These are phyloP conservation scores for Melanogaster broomeanus DNA, from an alignment of 768 basidiomycete genomes.

Conservation along the genomic window DNA sequence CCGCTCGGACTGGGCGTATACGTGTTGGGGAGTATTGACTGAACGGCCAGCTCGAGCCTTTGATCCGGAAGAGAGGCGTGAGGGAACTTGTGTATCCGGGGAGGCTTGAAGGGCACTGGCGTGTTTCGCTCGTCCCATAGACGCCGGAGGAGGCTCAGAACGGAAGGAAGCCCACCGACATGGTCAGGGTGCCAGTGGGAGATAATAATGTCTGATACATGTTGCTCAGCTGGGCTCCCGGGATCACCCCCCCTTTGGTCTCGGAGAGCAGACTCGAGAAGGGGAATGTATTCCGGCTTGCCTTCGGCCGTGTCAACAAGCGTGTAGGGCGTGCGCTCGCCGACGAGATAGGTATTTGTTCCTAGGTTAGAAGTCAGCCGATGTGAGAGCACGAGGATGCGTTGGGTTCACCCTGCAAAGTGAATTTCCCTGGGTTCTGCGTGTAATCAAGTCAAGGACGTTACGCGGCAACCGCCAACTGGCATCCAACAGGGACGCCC, in stretches of 20 bases:
- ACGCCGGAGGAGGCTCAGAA: slow-evolving; percentile 63
- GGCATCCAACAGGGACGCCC: background rate
- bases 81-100: slow-evolving; percentile 76
- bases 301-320: slow-evolving; percentile 88
- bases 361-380: slow-evolving; percentile 42
- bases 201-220: slow-evolving; percentile 86
- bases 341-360: slow-evolving; percentile 89
- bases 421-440: slow-evolving; percentile 88
- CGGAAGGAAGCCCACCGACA: slow-evolving; percentile 68
- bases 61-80: slow-evolving; percentile 33
- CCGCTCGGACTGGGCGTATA: slow-evolving; percentile 49
- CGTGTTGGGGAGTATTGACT: slow-evolving; percentile 40
- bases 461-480: too few species aligned
- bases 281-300: slow-evolving; percentile 60
- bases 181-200: slow-evolving; percentile 94
- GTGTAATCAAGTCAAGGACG: background rate
- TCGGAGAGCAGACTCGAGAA: slow-evolving; percentile 63
- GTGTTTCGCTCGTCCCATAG: slow-evolving; percentile 60
- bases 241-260: slow-evolving; percentile 30
- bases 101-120: slow-evolving; percentile 54
- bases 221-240: slow-evolving; percentile 15
- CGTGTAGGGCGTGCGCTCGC: slow-evolving; percentile 66
- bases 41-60: slow-evolving; percentile 35
- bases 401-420: slow-evolving; percentile 65
- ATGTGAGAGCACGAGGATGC: background rate